Conservation (phyloP, 768 basidiomycete genomes). For the Phlebiopsis flavidoalba region DNA sequence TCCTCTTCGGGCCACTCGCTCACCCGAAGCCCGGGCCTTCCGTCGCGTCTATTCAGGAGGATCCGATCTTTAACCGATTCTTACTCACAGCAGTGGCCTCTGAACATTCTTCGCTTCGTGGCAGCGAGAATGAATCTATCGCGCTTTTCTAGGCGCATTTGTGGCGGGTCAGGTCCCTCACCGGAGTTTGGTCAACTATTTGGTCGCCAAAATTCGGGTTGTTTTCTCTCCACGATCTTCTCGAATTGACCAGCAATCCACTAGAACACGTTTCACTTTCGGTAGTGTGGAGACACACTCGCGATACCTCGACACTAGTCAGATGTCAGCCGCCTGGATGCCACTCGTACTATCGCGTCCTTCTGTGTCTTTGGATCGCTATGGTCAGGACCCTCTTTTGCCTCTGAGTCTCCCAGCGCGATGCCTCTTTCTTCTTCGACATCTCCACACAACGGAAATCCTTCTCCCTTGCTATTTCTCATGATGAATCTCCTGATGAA, state of each 20-base stretch:
- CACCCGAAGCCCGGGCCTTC: background rate
- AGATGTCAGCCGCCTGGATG: background rate
- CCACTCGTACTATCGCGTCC: background rate
- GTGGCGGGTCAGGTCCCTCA: background rate
- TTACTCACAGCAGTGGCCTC: background rate
- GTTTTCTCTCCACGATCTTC: background rate
- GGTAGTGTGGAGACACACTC: conserved; percentile 10
- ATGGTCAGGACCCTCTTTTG: background rate
- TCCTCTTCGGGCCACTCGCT: background rate
- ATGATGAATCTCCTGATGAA: background rate
- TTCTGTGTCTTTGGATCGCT: background rate
- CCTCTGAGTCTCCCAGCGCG: background rate
- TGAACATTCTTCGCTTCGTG: background rate
- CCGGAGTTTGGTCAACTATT: conserved; percentile 8
- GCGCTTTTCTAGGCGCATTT: conserved; percentile 3
- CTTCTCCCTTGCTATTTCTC: background rate
- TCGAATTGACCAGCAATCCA: background rate
- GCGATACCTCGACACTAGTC: background rate
- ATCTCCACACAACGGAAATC: background rate
- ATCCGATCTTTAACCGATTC: background rate
- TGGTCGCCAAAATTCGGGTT: background rate
- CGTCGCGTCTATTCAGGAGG: background rate
- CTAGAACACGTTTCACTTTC: background rate
- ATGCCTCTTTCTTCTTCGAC: background rate
- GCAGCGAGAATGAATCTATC: conserved; percentile 1